phyloP scores from a whole-genome alignment of 768 basidiomycete species.

The Trametes punicea region DNA sequence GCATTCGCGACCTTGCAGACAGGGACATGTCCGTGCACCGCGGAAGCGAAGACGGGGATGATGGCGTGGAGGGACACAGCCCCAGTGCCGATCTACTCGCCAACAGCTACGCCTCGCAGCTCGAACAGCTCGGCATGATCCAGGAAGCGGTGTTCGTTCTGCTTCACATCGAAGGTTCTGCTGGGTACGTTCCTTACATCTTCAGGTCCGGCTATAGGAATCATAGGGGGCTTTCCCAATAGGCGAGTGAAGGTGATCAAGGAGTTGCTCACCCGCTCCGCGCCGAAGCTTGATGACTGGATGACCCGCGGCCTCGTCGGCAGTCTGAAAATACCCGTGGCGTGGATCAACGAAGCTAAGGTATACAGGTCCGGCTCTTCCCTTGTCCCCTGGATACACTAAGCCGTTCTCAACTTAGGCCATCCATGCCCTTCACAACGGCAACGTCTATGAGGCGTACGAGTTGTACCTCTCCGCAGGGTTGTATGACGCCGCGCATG shows the following conservation, averaged over 20 bases:
- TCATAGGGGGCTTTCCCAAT: neutral
- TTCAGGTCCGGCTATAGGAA: neutral
- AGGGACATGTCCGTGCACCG: constrained; percentile 43
- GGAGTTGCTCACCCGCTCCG: constrained; percentile 72
- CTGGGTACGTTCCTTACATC: constrained; percentile 53
- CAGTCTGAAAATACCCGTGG: constrained; percentile 73
- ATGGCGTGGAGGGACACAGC: constrained; percentile 69
- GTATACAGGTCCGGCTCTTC: constrained; percentile 35
- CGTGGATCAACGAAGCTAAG: constrained; percentile 92
- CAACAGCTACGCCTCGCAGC: constrained; percentile 79
- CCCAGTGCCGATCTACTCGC: constrained; percentile 81
- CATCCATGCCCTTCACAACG: constrained; percentile 55
- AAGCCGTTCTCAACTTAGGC: constrained; percentile 44
- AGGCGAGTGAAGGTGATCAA: constrained; percentile 84
- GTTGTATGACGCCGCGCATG: constrained; percentile 71
- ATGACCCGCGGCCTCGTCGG: constrained; percentile 66
- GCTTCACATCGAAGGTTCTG: constrained; percentile 78
- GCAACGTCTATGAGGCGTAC: constrained; percentile 70
- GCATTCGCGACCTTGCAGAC: constrained; percentile 86
- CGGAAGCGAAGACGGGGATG: constrained; percentile 35
- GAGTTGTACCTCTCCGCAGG: constrained; percentile 71
- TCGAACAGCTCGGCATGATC: constrained; percentile 78
- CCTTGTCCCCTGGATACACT: neutral
- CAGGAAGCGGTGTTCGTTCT: constrained; percentile 88
- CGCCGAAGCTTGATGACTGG: constrained; percentile 67